These are phyloP conservation scores for Triangularia verruculosa DNA, from an alignment of 2,329 filamentous ascomycete genomes.

Conservation along the genomic window DNA sequence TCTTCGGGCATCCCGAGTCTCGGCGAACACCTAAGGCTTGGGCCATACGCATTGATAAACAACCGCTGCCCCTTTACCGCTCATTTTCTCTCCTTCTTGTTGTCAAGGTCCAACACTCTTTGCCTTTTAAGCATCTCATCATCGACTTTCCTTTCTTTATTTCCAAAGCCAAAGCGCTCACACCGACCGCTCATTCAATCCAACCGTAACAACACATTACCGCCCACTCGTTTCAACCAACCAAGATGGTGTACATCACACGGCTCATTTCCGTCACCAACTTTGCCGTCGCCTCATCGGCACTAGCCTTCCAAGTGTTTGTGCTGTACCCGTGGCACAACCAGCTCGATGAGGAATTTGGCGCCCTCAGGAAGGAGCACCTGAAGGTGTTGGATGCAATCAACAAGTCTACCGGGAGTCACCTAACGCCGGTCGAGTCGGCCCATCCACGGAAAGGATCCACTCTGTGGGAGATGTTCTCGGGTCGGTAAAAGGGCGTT, in stretches of 20 bases:
- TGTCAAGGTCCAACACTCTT: not conserved
- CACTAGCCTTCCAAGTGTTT: constrained; percentile 64
- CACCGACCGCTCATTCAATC: not conserved
- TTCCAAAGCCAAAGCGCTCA: not conserved
- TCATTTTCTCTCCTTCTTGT: not conserved
- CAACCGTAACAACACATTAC: not conserved
- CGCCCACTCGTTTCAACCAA: not conserved
- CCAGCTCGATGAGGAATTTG: constrained; percentile 60
- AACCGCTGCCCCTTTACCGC: not conserved
- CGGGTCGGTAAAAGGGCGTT: not conserved
- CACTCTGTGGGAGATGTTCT: not conserved
- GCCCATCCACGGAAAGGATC: not conserved
- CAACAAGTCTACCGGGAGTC: not conserved
- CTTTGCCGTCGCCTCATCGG: constrained; percentile 63
- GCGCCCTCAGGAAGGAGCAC: constrained; percentile 57
- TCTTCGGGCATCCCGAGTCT: not conserved
- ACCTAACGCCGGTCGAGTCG: not conserved
- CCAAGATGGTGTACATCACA: constrained; percentile 31
- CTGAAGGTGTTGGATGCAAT: constrained; percentile 36
- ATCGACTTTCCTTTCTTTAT: not conserved
- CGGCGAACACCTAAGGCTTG: not conserved
- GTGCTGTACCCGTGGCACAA: constrained; percentile 71
- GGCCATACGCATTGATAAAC: not conserved
- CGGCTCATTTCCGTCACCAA: constrained; percentile 58
- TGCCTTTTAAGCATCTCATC: not conserved